A percentile compares a stretch with the other conserved stretches of the same genome.
phyloP scores from a whole-genome alignment of 1,139 yeast species.

The Keqinozyma sinolaborantium region DNA sequence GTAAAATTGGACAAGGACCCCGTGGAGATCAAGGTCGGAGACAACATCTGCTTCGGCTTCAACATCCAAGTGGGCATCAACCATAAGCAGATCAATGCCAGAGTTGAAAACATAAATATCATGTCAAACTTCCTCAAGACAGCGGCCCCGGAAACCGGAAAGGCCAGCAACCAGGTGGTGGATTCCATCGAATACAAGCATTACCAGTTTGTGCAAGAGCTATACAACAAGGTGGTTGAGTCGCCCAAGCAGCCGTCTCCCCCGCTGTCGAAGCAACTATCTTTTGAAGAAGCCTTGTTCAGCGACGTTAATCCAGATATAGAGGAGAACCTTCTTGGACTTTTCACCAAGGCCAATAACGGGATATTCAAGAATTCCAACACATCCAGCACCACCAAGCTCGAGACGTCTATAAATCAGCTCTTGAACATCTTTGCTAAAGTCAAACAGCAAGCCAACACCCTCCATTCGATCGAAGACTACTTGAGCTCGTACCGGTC shows the following conservation, averaged over 20 bases:
- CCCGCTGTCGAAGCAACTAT: slow-evolving; percentile 1
- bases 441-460: slow-evolving; percentile 35
- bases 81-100: slow-evolving; percentile 82
- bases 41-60: slow-evolving; percentile 83
- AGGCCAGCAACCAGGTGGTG: slow-evolving; percentile 8
- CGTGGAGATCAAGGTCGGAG: slow-evolving; percentile 66
- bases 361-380: slow-evolving; percentile 66
- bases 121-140: slow-evolving; percentile 35
- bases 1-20: slow-evolving; percentile 65
- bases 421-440: slow-evolving; percentile 26
- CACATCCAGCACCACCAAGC: slow-evolving; percentile 50
- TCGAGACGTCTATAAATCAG: slow-evolving; percentile 36
- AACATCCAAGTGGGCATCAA: slow-evolving; percentile 81
- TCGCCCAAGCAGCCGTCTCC: slow-evolving; percentile 2
- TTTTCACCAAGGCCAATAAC: slow-evolving; percentile 50
- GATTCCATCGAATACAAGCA: slow-evolving; percentile 36
- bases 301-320: slow-evolving; percentile 67
- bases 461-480: slow-evolving; percentile 26
- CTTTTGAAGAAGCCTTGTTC: slow-evolving; percentile 74
- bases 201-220: slow-evolving; percentile 40
- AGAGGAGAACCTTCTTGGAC: slow-evolving; percentile 59
- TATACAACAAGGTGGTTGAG: slow-evolving; percentile 18
- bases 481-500: slow-evolving; percentile 28
- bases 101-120: slow-evolving; percentile 67
- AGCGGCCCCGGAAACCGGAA: slow-evolving; percentile 3